Conservation (phyloP, 768 basidiomycete genomes). For the Boletus sp. region DNA sequence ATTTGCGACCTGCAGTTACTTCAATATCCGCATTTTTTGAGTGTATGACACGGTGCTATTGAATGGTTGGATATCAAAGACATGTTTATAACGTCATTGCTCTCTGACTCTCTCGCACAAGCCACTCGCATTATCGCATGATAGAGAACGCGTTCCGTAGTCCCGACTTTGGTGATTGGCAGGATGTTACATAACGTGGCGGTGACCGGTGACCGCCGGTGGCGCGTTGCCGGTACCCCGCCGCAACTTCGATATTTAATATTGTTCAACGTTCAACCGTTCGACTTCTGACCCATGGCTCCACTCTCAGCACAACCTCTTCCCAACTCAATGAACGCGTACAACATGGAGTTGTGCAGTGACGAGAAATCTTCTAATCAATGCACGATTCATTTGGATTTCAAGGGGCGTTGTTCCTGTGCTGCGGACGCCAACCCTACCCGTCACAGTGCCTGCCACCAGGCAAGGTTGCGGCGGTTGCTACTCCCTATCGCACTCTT, state of each 20-base stretch:
- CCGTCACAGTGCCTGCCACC: slow-evolving; percentile 34
- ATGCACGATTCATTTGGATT: slow-evolving; percentile 23
- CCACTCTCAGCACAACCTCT: slow-evolving; percentile 29
- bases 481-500: slow-evolving; percentile 35
- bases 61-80: too few species aligned
- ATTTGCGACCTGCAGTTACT: slow-evolving; percentile 12
- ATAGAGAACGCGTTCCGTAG: too few species aligned
- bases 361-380: slow-evolving; percentile 22
- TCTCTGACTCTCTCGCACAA: too few species aligned
- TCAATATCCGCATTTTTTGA: slow-evolving; percentile 1
- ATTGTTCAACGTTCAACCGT: too few species aligned
- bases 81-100: too few species aligned
- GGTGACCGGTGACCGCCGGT: neutral
- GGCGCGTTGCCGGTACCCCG: neutral
- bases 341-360: slow-evolving; percentile 1
- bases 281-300: too few species aligned
- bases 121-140: too few species aligned
- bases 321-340: slow-evolving; percentile 22
- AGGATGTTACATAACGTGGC: neutral
- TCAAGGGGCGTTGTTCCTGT: slow-evolving; percentile 22
- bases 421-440: slow-evolving; percentile 15
- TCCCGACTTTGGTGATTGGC: neutral
- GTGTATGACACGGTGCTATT: neutral
- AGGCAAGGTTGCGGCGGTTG: slow-evolving; percentile 31
- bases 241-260: too few species aligned